Conservation (phyloP, 176 grass and related monocot species). For the Carex pumila region DNA sequence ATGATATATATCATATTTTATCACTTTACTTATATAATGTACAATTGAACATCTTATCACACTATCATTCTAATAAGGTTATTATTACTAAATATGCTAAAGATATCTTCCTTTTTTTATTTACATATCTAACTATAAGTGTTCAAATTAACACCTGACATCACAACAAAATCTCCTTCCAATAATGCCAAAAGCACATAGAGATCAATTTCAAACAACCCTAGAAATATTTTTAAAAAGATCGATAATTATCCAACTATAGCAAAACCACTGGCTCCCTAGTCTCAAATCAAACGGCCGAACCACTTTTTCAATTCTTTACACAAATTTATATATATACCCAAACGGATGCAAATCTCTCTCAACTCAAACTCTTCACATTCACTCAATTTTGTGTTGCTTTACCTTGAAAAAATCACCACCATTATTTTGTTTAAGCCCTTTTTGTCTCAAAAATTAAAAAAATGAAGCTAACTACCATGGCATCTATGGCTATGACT, state of each 20-base stretch:
- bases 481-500: constrained; percentile 42
- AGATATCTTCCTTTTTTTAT: background rate
- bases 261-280: constrained; percentile 52
- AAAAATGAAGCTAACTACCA: constrained; percentile 47
- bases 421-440: background rate
- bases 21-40: background rate
- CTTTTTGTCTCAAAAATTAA: background rate
- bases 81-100: background rate
- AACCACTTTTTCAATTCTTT: background rate
- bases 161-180: no score
- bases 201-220: background rate
- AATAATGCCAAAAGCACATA: background rate
- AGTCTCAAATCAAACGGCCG: background rate
- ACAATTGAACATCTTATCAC: no score
- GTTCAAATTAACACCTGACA: background rate
- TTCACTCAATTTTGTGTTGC: background rate
- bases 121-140: background rate
- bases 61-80: background rate
- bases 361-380: background rate
- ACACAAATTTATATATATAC: background rate
- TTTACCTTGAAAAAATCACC: background rate
- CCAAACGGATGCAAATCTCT: background rate
- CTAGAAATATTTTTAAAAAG: background rate
- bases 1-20: no score
- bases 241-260: background rate